Evolutionary conservation across 257 asterid species (phyloP).

Genomic region (Striga asiatica): DNA sequence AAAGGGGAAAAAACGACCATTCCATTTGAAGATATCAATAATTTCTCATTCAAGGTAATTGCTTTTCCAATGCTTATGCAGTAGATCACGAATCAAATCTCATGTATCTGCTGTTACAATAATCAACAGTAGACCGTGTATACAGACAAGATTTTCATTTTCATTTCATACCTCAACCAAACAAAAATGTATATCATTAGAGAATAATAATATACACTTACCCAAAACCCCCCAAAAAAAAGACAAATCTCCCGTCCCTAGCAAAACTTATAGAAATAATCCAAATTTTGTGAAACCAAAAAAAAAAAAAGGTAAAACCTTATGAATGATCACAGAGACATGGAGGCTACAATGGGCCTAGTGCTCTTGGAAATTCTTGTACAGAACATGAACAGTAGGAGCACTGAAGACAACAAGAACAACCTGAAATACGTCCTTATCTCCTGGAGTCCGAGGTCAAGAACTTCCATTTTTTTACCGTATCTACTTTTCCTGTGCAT

Average conservation of each 20-base stretch:
- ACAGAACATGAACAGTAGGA: constrained; percentile 90
- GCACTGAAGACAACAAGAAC: constrained; percentile 85
- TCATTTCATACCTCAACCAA: not conserved
- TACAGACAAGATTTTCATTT: not conserved
- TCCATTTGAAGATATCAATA: too few species aligned
- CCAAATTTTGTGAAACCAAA: constrained; percentile 6
- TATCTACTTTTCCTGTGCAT: constrained; percentile 77
- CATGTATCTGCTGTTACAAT: not conserved
- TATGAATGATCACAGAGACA: constrained; percentile 35
- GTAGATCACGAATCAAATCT: too few species aligned
- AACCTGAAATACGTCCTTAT: constrained; percentile 80
- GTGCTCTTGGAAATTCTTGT: constrained; percentile 84
- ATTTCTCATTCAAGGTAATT: too few species aligned
- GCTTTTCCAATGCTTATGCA: too few species aligned
- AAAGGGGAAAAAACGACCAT: too few species aligned
- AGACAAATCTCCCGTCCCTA: constrained; percentile 12
- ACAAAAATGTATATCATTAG: constrained; percentile 7
- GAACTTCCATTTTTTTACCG: constrained; percentile 83
- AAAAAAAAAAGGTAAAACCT: too few species aligned
- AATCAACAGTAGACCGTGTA: not conserved
- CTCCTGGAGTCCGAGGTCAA: constrained; percentile 93
- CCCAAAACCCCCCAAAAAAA: too few species aligned
- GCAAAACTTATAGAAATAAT: not conserved
- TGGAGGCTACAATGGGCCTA: constrained; percentile 68
- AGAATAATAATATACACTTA: constrained; percentile 33